Evolutionary conservation across 495 filamentous ascomycete genomes (phyloP), one percentile per base, ranked within the genome.

Genomic region (Sporormia fimetaria): DNA sequence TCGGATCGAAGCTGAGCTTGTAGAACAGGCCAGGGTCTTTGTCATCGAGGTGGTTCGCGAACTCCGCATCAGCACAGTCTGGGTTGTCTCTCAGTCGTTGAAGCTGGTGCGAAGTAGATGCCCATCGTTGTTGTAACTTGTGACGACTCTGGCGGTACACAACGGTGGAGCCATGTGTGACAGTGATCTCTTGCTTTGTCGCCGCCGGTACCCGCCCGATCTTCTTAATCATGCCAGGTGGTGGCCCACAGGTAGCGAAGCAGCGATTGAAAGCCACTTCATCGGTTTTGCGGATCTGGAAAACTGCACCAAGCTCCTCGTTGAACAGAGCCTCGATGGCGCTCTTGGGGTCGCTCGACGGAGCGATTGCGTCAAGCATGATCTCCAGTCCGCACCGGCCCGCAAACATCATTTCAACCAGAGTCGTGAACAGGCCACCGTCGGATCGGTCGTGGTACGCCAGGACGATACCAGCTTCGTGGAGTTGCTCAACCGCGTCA

Each of bases 371-470:
- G 57, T 94, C 87, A 45, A 95, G 63, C 71, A 83, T 80, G 26
- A 96, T 66, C 38, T 88, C 79, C 17, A 83, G 73, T 44, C 92
- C 92, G 52, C 87, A 93, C 29, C 90, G 78, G 20, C 90, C 90
- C 8, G 90, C 90, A 54, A 98, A 95, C 76, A 94, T 92, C 90
- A 96, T 96, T 60, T 98, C 90, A 8, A 76, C 82, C 8, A 96
- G 67, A 6, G 88, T 86, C 9, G 88, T 94, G 51, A 96, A 75
- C 3, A 98, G 65, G 54, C 90, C 90, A 61, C 92, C 90, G 50
- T 96, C 90, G 11, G 85, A 94, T 23, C 80, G 71, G 57, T 96
- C 90, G 57, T 98, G 90, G 55, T 96, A 96, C 12, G 90, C 92
- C 17, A 96, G 70, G 21, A 98, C 87, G 47, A 95, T 72, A 11